phyloP scores from a whole-genome alignment of 2,329 filamentous ascomycete species.

The Claviceps africana region DNA sequence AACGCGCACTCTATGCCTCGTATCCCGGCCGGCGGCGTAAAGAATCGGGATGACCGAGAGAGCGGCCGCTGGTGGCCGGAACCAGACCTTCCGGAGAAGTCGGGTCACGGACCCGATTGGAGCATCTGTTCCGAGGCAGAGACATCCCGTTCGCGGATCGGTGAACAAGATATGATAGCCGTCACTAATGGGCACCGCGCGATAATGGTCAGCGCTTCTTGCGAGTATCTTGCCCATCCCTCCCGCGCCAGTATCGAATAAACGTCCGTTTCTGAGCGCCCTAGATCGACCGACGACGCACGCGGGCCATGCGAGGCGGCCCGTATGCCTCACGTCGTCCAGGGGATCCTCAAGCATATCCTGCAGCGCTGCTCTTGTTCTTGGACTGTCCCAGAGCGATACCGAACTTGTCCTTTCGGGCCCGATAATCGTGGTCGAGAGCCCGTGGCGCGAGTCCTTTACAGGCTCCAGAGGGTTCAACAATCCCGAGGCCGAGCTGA shows the following conservation, averaged over 20 bases:
- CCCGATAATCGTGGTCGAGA: conserved; percentile 12
- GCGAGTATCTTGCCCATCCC: conserved; percentile 20
- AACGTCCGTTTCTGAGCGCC: not conserved
- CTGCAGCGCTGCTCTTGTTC: not conserved
- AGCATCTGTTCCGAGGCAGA: conserved; percentile 49
- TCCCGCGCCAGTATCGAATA: not conserved
- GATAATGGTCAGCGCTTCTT: conserved; percentile 43
- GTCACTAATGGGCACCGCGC: conserved; percentile 50
- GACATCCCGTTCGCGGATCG: conserved; percentile 39
- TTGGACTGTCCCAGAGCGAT: conserved; percentile 2
- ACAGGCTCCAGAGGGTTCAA: conserved; percentile 11
- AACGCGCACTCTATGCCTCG: conserved; percentile 42
- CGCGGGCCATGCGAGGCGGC: not conserved
- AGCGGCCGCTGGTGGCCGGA: conserved; percentile 22
- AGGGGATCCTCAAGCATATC: conserved; percentile 1
- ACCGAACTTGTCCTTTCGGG: conserved; percentile 10
- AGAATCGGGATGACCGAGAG: conserved; percentile 27
- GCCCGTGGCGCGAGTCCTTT: conserved; percentile 10
- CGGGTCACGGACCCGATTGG: conserved; percentile 35
- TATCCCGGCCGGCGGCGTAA: conserved; percentile 43
- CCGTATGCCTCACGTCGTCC: not conserved
- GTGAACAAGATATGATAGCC: conserved; percentile 51
- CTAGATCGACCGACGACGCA: not conserved
- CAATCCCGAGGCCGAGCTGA: conserved; percentile 40
- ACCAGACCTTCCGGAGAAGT: conserved; percentile 44